Percentiles rank a stretch among this genome's conserved stretches.
phyloP scores from a whole-genome alignment of 139 green algal species.

The Picochlorum sp. region DNA sequence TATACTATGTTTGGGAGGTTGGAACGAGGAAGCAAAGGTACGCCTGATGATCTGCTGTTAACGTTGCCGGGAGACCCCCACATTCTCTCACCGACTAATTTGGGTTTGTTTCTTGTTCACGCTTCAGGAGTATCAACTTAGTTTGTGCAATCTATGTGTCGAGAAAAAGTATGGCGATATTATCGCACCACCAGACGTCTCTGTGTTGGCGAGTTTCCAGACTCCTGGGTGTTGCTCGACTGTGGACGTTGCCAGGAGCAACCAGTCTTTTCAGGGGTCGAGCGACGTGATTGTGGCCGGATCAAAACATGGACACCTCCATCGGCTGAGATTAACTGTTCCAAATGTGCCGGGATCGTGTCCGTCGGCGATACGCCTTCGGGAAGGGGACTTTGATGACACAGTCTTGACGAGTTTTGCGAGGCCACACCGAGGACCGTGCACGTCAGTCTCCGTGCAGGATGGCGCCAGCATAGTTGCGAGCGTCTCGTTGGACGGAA shows the following conservation, averaged over 20 bases:
- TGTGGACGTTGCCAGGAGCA: background rate
- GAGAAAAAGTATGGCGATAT: background rate
- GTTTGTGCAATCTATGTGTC: background rate
- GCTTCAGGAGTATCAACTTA: constrained; percentile 7
- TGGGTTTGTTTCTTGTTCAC: constrained; percentile 1
- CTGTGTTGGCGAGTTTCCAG: constrained; percentile 5
- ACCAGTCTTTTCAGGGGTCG: background rate
- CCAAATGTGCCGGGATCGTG: constrained; percentile 6
- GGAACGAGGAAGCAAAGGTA: constrained; percentile 15
- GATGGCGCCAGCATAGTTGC: background rate
- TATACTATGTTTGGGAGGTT: constrained; percentile 2
- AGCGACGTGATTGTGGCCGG: background rate
- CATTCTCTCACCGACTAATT: background rate
- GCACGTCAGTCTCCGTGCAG: background rate
- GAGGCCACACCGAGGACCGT: background rate
- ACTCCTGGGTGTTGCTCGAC: background rate
- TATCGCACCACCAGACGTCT: background rate
- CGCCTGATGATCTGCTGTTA: background rate
- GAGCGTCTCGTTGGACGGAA: background rate
- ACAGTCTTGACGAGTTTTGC: background rate
- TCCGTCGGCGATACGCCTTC: constrained; percentile 1
- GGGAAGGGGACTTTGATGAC: constrained; percentile 4
- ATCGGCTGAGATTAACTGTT: background rate
- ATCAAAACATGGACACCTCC: background rate
- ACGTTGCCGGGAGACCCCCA: background rate